phyloP scores from a whole-genome alignment of 345 rosid species.

The Populus ilicifolia region DNA sequence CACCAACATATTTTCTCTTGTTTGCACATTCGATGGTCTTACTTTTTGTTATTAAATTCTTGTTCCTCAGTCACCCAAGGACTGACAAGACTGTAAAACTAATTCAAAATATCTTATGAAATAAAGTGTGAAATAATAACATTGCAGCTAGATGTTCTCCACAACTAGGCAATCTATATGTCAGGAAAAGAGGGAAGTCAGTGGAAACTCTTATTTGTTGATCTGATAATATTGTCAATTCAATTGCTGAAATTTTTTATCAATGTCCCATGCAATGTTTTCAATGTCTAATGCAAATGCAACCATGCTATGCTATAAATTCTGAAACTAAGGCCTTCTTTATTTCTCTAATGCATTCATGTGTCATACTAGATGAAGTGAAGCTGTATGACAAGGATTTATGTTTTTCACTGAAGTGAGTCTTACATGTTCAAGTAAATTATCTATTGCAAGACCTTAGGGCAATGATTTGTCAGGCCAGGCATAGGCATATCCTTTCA shows the following conservation, averaged over 20 bases:
- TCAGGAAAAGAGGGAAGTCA: neutral
- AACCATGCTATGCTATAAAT: too few species aligned
- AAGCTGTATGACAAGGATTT: neutral
- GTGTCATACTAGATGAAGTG: neutral
- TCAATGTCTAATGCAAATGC: neutral
- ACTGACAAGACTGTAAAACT: neutral
- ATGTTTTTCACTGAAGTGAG: neutral
- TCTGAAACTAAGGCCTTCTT: neutral
- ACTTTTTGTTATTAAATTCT: neutral
- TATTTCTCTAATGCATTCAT: neutral
- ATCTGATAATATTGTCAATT: neutral
- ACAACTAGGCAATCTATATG: neutral
- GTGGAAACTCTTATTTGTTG: neutral
- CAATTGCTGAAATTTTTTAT: neutral
- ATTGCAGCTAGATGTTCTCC: neutral
- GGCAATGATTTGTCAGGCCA: neutral
- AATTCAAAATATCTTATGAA: neutral
- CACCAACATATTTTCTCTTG: too few species aligned
- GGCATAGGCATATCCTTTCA: neutral
- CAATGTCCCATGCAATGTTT: neutral
- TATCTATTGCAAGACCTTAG: neutral
- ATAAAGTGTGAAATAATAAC: neutral
- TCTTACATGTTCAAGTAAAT: neutral
- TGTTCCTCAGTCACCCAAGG: neutral
- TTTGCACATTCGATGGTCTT: neutral